Evolutionary conservation across 257 asterid genomes (phyloP).

Genomic region (Plantago ovata): DNA sequence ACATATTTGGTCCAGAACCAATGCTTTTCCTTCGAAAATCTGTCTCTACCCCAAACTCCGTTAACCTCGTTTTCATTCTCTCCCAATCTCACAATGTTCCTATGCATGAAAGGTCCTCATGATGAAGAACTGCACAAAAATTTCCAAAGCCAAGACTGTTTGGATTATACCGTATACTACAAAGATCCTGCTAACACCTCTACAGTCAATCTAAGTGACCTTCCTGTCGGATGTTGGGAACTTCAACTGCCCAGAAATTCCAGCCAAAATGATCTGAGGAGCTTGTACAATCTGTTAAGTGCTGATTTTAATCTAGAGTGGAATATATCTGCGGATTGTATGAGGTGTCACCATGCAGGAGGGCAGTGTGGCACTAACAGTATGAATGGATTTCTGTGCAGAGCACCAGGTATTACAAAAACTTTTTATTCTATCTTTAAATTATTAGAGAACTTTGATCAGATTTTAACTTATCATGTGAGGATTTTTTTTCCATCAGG

Average conservation of each 20-base stretch:
- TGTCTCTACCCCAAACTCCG: constrained; percentile 8
- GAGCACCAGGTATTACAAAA: constrained; percentile 20
- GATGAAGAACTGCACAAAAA: too few species aligned
- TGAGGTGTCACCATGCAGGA: constrained; percentile 26
- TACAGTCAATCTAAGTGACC: neutral
- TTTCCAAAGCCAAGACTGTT: constrained; percentile 14
- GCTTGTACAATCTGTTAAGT: constrained; percentile 5
- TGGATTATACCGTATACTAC: neutral
- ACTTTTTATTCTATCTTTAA: neutral
- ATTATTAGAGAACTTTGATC: too few species aligned
- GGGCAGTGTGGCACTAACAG: constrained; percentile 25
- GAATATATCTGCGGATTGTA: constrained; percentile 30
- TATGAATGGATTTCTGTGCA: constrained; percentile 19
- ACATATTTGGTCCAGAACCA: rapidly evolving
- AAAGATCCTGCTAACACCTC: neutral
- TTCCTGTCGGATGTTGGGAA: constrained; percentile 4
- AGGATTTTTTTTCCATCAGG: too few species aligned
- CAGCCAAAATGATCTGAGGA: neutral
- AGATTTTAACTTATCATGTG: too few species aligned
- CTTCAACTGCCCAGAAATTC: constrained; percentile 22
- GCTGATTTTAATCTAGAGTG: constrained; percentile 25
- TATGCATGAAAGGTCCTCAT: neutral
- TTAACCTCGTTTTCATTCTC: constrained; percentile 14
- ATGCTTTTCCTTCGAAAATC: neutral
- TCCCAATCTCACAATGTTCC: constrained; percentile 26